These are phyloP conservation scores for Apostasia ramifera DNA, from an alignment of 106 monocot species.

Conservation along the genomic window DNA sequence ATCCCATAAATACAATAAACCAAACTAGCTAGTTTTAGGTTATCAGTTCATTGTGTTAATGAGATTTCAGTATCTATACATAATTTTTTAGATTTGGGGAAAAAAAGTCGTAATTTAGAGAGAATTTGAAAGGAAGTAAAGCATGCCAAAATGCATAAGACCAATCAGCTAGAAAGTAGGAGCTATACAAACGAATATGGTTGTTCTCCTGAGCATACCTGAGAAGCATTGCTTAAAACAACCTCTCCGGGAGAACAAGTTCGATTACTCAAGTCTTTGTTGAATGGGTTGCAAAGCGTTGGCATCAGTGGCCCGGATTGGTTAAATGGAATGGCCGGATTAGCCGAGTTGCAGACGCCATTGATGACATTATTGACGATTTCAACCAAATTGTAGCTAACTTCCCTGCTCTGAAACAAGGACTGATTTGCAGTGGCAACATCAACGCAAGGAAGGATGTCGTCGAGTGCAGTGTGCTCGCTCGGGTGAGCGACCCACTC, in stretches of 20 bases:
- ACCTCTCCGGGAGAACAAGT: constrained; percentile 36
- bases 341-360: constrained; percentile 36
- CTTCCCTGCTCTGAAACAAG: constrained; percentile 32
- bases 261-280: constrained; percentile 11
- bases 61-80: too few relatives aligned
- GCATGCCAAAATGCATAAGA: too few relatives aligned
- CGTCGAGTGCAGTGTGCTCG: constrained; percentile 58
- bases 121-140: too few relatives aligned
- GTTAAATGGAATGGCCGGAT: constrained; percentile 31
- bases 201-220: constrained; percentile 20
- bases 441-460: constrained; percentile 68
- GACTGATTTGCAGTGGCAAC: constrained; percentile 34
- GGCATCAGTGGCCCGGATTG: constrained; percentile 66
- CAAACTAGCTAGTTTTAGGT: too few relatives aligned
- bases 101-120: too few relatives aligned
- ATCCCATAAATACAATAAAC: too few relatives aligned
- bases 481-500: constrained; percentile 66
- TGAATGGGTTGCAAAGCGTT: constrained; percentile 52
- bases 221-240: constrained; percentile 29
- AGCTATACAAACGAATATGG: too few relatives aligned
- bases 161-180: too few relatives aligned
- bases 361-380: constrained; percentile 31
- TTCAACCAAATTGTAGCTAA: constrained; percentile 37
- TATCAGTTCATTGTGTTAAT: too few relatives aligned
- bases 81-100: too few relatives aligned